These are phyloP conservation scores for Cryptococcus sp. DNA, from an alignment of 1,284 basidiomycete genomes.

Conservation along the genomic window DNA sequence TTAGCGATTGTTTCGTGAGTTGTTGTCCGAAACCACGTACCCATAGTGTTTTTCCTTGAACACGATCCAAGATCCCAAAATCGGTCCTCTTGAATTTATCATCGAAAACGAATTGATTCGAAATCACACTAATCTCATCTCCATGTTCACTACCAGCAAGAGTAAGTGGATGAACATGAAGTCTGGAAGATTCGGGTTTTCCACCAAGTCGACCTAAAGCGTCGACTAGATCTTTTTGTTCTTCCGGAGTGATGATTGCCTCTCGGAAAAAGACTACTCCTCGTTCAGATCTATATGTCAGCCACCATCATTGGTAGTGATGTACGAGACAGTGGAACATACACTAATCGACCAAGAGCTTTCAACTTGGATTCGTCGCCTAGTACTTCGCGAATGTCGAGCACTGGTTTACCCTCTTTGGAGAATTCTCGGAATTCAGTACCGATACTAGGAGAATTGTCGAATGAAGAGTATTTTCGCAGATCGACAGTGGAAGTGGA, in stretches of 20 bases:
- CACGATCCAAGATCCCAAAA: slow-evolving; percentile 12
- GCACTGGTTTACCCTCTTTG: slow-evolving; percentile 17
- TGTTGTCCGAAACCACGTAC: slow-evolving; percentile 8
- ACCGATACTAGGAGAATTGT: slow-evolving; percentile 37
- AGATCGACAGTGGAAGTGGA: slow-evolving; percentile 8
- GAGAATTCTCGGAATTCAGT: slow-evolving; percentile 40
- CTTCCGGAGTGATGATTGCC: slow-evolving; percentile 48
- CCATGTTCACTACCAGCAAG: slow-evolving; percentile 47
- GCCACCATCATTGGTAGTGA: neutral
- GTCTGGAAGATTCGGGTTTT: slow-evolving; percentile 54
- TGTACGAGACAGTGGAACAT: slow-evolving; percentile 8
- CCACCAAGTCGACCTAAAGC: slow-evolving; percentile 58
- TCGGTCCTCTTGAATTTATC: slow-evolving; percentile 20
- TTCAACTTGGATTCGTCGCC: slow-evolving; percentile 23
- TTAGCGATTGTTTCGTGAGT: neutral
- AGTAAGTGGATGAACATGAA: slow-evolving; percentile 65
- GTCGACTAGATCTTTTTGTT: slow-evolving; percentile 52
- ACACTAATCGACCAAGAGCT: slow-evolving; percentile 34
- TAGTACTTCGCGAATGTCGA: slow-evolving; percentile 27
- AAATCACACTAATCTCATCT: slow-evolving; percentile 33
- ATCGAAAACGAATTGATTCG: slow-evolving; percentile 26
- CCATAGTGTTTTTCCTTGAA: slow-evolving; percentile 18
- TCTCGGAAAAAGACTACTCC: slow-evolving; percentile 69
- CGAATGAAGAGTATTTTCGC: slow-evolving; percentile 26
- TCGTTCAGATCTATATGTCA: slow-evolving; percentile 52